These are phyloP conservation scores for Tritrichomonas musculus DNA, from an alignment of 208 protist genomes.

Conservation along the genomic window DNA sequence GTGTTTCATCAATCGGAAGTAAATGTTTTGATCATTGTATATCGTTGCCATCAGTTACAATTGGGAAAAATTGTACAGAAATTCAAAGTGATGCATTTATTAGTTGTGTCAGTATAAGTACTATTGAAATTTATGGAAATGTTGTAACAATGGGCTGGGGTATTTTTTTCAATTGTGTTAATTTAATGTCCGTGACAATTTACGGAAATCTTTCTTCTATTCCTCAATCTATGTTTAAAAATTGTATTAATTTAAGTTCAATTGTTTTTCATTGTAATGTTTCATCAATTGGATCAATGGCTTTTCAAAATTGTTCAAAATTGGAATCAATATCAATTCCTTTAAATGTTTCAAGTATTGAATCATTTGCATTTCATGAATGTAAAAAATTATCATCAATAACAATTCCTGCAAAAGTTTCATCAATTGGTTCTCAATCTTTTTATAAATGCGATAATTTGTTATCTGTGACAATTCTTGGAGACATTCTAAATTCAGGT, in stretches of 20 bases:
- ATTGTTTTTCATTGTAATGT: background rate
- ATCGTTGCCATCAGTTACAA: too few relatives aligned
- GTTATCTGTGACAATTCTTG: too few relatives aligned
- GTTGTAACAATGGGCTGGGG: background rate
- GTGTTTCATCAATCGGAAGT: too few relatives aligned
- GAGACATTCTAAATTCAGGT: too few relatives aligned
- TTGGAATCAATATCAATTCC: too few relatives aligned
- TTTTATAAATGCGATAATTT: background rate
- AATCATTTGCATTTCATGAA: too few relatives aligned
- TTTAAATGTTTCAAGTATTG: background rate
- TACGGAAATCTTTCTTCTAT: background rate
- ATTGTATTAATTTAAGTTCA: background rate
- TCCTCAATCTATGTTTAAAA: background rate
- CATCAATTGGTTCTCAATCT: background rate
- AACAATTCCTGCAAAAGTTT: background rate
- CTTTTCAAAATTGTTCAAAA: background rate
- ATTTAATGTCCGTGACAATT: background rate
- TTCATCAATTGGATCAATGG: background rate
- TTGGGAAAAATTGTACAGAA: too few relatives aligned
- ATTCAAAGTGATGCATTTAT: too few relatives aligned
- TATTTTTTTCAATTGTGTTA: background rate
- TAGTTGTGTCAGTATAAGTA: too few relatives aligned
- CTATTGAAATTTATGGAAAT: too few relatives aligned
- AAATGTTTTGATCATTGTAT: too few relatives aligned
- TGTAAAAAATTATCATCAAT: too few relatives aligned